Evolutionary conservation across 1,284 basidiomycete genomes (phyloP).

Genomic region (Pholiota adiposa): DNA sequence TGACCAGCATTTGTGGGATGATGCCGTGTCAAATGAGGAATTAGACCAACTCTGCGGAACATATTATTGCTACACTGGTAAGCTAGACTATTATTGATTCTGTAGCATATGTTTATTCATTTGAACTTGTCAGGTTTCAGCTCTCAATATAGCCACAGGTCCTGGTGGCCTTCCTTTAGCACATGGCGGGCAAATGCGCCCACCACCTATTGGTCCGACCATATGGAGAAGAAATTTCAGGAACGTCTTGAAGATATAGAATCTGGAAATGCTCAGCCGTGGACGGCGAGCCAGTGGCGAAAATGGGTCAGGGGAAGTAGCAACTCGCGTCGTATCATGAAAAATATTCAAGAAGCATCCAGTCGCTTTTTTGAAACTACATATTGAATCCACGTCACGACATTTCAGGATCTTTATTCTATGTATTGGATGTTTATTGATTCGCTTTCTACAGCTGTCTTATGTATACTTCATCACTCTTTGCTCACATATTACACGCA

Average conservation of each 20-base stretch:
- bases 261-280: too few species aligned
- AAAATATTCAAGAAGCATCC: too few species aligned
- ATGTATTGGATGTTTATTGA: too few species aligned
- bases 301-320: too few species aligned
- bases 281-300: too few species aligned
- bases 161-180: not conserved
- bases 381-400: too few species aligned
- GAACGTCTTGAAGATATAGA: not conserved
- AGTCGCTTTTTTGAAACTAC: too few species aligned
- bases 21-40: not conserved
- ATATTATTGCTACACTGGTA: not conserved
- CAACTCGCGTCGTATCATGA: too few species aligned
- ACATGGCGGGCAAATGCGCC: not conserved
- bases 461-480: too few species aligned
- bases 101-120: not conserved
- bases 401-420: too few species aligned
- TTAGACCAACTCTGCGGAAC: not conserved
- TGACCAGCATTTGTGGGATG: not conserved
- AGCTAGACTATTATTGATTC: not conserved
- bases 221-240: not conserved
- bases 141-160: not conserved
- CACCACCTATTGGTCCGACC: not conserved
- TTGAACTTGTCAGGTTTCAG: not conserved
- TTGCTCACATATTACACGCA: too few species aligned
- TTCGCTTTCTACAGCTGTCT: too few species aligned